Evolutionary conservation across 202 grass and related monocot species (phyloP).

Genomic region (Carex arenaria): DNA sequence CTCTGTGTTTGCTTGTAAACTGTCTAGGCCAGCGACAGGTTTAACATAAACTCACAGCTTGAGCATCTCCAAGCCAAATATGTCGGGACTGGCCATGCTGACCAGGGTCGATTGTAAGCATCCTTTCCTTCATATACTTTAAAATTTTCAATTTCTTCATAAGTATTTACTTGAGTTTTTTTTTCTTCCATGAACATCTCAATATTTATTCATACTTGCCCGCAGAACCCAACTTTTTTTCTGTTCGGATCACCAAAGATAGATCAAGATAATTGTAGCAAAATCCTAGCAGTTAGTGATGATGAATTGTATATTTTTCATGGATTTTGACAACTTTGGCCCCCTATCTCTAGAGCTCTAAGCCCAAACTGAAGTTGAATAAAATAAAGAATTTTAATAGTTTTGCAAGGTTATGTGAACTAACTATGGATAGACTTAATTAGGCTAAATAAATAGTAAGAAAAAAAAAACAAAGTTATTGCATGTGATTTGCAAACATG

Average conservation of each 20-base stretch:
- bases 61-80: slow-evolving; percentile 98
- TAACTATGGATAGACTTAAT: not conserved
- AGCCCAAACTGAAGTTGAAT: not conserved
- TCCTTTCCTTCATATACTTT: not conserved
- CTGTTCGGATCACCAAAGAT: not conserved
- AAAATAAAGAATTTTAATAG: not conserved
- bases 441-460: not conserved
- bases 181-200: not conserved
- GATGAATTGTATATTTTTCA: not conserved
- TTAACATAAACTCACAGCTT: slow-evolving; percentile 97
- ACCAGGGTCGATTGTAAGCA: slow-evolving; percentile 81
- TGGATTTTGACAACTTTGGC: not conserved
- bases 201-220: not conserved
- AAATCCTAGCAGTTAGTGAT: not conserved
- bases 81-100: slow-evolving; percentile 91
- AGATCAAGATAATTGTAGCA: not conserved
- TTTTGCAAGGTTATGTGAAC: not conserved
- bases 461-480: too few relatives aligned
- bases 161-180: not conserved
- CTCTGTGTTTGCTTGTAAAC: not conserved
- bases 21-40: slow-evolving; percentile 78
- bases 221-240: not conserved
- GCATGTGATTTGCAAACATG: not conserved
- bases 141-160: not conserved
- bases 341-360: not conserved